Percentiles rank a stretch among this genome's conserved stretches.
Conservation (phyloP, 306 rosid species). For the Cicer chorassanicum region DNA sequence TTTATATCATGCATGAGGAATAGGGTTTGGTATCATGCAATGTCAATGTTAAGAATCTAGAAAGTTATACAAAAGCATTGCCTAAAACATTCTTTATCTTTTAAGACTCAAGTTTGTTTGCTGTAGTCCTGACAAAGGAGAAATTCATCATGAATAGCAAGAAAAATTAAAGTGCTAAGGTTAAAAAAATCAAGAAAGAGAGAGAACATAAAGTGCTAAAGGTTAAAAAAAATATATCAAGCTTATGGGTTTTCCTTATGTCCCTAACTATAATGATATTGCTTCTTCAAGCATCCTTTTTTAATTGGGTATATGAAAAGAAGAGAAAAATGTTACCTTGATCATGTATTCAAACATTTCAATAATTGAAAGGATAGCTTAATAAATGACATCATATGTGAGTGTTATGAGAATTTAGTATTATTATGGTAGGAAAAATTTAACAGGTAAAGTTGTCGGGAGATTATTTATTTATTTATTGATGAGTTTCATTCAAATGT, state of each 20-base stretch:
- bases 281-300: constrained; percentile 35
- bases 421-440: constrained; percentile 49
- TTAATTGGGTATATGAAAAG: constrained; percentile 38
- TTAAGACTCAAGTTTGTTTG: constrained; percentile 24
- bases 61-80: constrained; percentile 22
- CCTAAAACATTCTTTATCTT: constrained; percentile 23
- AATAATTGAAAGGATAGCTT: constrained; percentile 43
- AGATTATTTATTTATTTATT: constrained; percentile 59
- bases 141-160: constrained; percentile 20
- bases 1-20: constrained; percentile 40
- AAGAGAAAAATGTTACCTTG: constrained; percentile 46
- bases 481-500: constrained; percentile 54
- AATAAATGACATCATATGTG: constrained; percentile 49
- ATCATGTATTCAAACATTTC: constrained; percentile 36
- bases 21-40: constrained; percentile 41
- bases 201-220: constrained; percentile 26
- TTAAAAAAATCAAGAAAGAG: neutral
- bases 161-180: neutral
- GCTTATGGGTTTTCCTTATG: constrained; percentile 27
- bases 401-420: constrained; percentile 43
- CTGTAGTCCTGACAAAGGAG: constrained; percentile 47
- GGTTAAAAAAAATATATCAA: constrained; percentile 10
- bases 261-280: constrained; percentile 42
- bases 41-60: constrained; percentile 14
- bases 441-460: constrained; percentile 46